Base-by-base conservation (phyloP, 139 green algal species). In the Chlorella ohadii region DNA sequence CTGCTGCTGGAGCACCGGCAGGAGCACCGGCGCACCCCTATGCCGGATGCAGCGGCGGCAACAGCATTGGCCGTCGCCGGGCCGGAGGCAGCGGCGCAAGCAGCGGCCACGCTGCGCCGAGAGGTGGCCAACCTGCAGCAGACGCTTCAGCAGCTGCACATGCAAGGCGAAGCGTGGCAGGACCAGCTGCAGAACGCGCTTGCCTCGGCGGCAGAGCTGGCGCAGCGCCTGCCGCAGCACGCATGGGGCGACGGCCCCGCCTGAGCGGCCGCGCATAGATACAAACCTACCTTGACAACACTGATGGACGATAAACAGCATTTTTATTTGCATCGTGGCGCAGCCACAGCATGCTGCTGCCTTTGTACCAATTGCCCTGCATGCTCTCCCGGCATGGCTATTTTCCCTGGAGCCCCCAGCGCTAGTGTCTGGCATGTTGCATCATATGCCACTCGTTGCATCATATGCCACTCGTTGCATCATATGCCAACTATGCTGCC, bases 1-100 rank as follows among this genome's bases (percentile, higher is more conserved):
- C 22, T 82, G 25, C 41, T 82, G 31, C 27, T 82, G 76, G 59
- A 82, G 76, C 76, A 72, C 36, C 76, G 76, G 36, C 76, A 71
- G 75, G 56, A 81, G 75, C n/a, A 71, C 34, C 34, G 38, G 76
- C 36, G 39, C 2, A 15, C 39, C 11, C 76, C 22, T 25, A 23
- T 57, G 57, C 74, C 44, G 19, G 55, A 28, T 20, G 7, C 55
- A 51, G 28, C 34, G 27, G 17, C 36, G 16, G 34, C 4, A 6
- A 4, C 74, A 12, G 74, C 20, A 16, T 16, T 31, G 34, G 34
- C 22, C 23, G 56, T 16, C 56, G 33, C 34, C 17, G 74, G 9
- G 3, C 19, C 3, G 31, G 3, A 44, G 23, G 59, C 20, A 1
- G 70, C 38, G 6, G 39, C 44, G 27, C 70, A 56, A 16, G 51